phyloP scores from a whole-genome alignment of 202 grass and related monocot species.

The Dendrocalamus latiflorus region DNA sequence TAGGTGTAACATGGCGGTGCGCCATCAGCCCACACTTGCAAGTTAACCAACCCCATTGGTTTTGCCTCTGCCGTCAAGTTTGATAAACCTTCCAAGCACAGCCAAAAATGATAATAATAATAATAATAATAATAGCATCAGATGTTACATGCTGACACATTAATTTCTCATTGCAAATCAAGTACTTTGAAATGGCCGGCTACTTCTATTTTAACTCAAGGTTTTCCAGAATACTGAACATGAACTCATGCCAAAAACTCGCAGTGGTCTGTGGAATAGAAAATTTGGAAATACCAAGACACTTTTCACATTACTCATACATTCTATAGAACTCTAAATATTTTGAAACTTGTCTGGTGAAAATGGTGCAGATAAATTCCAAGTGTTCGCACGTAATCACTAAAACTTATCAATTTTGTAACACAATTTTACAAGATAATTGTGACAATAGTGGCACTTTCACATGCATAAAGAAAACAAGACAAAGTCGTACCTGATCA shows the following conservation, averaged over 20 bases:
- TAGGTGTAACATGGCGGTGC: background rate
- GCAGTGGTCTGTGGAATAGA: background rate
- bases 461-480: constrained; percentile 7
- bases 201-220: no score
- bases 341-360: background rate
- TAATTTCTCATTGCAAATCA: background rate
- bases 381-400: background rate
- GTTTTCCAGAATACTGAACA: background rate
- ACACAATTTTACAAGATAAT: background rate
- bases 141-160: background rate
- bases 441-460: background rate
- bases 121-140: background rate
- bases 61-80: background rate
- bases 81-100: no score
- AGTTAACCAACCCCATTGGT: background rate
- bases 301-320: background rate
- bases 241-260: background rate
- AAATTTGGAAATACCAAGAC: background rate
- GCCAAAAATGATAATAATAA: no score
- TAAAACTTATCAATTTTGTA: background rate
- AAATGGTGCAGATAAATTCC: background rate
- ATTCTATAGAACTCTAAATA: background rate
- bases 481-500: constrained; percentile 67
- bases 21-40: background rate
- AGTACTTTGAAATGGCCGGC: background rate